These are phyloP conservation scores for Cladophialophora bantiana DNA, from an alignment of 2,329 filamentous ascomycete genomes.

Conservation along the genomic window DNA sequence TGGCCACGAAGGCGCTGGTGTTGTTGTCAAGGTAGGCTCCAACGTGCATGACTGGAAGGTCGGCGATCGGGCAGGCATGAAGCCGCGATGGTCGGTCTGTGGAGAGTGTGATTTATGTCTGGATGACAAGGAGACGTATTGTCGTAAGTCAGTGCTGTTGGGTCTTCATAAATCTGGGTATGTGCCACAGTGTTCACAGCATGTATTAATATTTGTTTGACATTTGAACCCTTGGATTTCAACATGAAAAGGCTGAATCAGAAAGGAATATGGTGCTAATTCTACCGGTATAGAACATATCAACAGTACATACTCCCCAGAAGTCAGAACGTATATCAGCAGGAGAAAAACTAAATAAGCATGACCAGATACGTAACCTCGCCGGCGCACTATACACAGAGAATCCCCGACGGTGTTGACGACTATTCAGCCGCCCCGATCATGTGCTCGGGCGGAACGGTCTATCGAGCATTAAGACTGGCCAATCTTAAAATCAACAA, in stretches of 20 bases:
- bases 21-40: slow-evolving; percentile 48
- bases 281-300: background rate
- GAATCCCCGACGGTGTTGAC: slow-evolving; percentile 43
- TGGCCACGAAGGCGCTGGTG: slow-evolving; percentile 57
- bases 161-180: slow-evolving; percentile 15
- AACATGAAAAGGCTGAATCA: background rate
- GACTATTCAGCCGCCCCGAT: slow-evolving; percentile 52
- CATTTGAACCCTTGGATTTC: background rate
- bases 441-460: slow-evolving; percentile 54
- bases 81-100: slow-evolving; percentile 49
- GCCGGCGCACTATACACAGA: slow-evolving; percentile 47
- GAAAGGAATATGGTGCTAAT: background rate
- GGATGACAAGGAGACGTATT: slow-evolving; percentile 28
- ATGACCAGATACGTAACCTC: slow-evolving; percentile 50
- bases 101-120: slow-evolving; percentile 47
- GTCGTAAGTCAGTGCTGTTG: slow-evolving; percentile 15
- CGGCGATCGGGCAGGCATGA: slow-evolving; percentile 47
- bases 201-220: too few species aligned
- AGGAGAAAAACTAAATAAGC: slow-evolving; percentile 32
- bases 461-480: slow-evolving; percentile 48
- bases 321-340: background rate
- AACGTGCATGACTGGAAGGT: slow-evolving; percentile 41
- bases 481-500: slow-evolving; percentile 23
- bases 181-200: background rate
- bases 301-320: too few species aligned